These are phyloP conservation scores for Tardiomyces blankii DNA, from an alignment of 1,139 yeast genomes.

Conservation along the genomic window DNA sequence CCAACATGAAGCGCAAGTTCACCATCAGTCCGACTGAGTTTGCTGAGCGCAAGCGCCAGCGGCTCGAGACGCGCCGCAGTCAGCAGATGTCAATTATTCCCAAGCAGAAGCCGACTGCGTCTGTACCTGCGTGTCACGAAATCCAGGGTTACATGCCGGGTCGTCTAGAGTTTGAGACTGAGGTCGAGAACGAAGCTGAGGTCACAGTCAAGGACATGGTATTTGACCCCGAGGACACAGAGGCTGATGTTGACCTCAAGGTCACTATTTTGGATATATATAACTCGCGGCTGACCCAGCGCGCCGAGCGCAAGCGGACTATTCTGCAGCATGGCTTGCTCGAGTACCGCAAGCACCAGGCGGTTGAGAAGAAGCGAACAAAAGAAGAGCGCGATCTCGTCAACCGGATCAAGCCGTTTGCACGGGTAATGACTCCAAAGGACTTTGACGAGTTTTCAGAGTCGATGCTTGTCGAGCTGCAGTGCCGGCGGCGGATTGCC, in stretches of 20 bases:
- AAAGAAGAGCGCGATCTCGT: conserved; percentile 83
- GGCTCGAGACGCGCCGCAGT: conserved; percentile 62
- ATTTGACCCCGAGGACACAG: conserved; percentile 86
- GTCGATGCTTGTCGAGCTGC: conserved; percentile 67
- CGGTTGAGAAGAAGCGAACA: conserved; percentile 65
- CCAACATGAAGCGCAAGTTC: conserved; percentile 62
- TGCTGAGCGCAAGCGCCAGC: conserved; percentile 50
- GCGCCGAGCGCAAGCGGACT: conserved; percentile 86
- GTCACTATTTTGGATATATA: conserved; percentile 80
- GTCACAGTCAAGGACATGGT: conserved; percentile 87
- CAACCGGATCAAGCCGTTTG: conserved; percentile 67
- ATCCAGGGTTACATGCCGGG: conserved; percentile 99
- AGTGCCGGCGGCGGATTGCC: conserved; percentile 68
- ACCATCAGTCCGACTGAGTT: conserved; percentile 58
- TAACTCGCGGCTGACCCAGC: conserved; percentile 74
- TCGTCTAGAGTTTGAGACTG: conserved; percentile 89
- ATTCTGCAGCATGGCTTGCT: conserved; percentile 65
- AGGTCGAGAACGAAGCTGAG: conserved; percentile 95
- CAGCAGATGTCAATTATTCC: conserved; percentile 48
- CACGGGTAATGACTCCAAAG: conserved; percentile 65
- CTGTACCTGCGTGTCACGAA: conserved; percentile 94
- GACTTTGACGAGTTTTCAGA: conserved; percentile 69
- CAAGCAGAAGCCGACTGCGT: conserved; percentile 77
- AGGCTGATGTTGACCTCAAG: conserved; percentile 80
- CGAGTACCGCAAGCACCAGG: conserved; percentile 74